Evolutionary conservation across 345 rosid species (phyloP), one percentile per base, ranked within the genome.

Genomic region (Hirschfeldia incana): DNA sequence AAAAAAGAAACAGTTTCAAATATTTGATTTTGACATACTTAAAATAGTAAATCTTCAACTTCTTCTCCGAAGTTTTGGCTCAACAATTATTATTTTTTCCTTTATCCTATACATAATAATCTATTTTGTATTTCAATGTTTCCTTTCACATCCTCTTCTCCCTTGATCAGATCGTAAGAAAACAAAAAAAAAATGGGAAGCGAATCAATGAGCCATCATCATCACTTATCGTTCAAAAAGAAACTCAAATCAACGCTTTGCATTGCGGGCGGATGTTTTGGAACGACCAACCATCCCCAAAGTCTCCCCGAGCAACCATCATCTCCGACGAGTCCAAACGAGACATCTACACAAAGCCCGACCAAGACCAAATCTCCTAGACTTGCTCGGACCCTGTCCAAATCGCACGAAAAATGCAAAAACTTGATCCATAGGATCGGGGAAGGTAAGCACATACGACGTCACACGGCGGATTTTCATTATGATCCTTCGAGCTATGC

Each of bases 401-500:
- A 81, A 58, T 81, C 84, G 5, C 84, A 81, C 0, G 79, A 75
- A 30, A 80, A 75, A 2, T 80, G 79, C 11, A 46, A 49, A 49
- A 72, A 30, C 60, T 26, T 81, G 13, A 76, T 81, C 21, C 12
- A 76, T 26, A 28, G 64, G 10, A 70, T 81, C 6, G 82, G 82
- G 10, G 76, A 61, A 2, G 74, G 81, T 6, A 81, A 76, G 8
- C 84, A 81, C 8, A 8, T 72, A 3, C 58, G 84, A 5, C 80
- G 84, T 0, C 80, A 76, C 12, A 76, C 84, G 8, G 12, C 75
- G 0, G 84, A 81, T 2, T 81, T 81, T 62, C 81, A 76, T 61
- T 81, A 81, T 6, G 78, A 81, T 53, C 73, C 81, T 2, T 71
- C 80, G 26, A 81, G 81, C 63, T 81, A 81, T 67, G 80, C 84